Percentiles rank a stretch among this genome's conserved stretches.
These are phyloP conservation scores for Cyclotella atomus DNA, from an alignment of 108 stramenopile genomes.

Conservation along the genomic window DNA sequence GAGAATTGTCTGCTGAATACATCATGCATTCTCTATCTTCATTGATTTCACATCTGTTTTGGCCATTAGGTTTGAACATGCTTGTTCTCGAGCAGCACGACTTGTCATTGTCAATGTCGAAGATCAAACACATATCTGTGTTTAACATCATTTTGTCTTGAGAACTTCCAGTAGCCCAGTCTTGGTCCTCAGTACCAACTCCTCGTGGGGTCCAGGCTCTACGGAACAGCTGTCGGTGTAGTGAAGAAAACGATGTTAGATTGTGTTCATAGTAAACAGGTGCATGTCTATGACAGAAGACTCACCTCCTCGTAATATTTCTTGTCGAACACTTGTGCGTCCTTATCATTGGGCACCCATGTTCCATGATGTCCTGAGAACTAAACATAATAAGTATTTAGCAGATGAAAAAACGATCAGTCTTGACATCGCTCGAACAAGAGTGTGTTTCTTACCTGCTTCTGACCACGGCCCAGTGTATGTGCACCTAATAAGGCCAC, in stretches of 20 bases:
- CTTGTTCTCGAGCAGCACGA: conserved; percentile 52
- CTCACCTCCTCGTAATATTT: conserved; percentile 17
- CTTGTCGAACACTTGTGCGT: conserved; percentile 44
- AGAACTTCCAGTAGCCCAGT: conserved; percentile 26
- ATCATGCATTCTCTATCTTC: conserved; percentile 12
- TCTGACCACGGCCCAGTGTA: conserved; percentile 44
- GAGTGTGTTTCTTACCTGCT: conserved; percentile 10
- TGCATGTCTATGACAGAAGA: not conserved
- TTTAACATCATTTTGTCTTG: conserved; percentile 54
- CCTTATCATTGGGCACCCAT: conserved; percentile 48
- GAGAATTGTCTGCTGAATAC: conserved; percentile 3
- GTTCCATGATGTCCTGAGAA: conserved; percentile 54
- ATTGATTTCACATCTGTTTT: conserved; percentile 30
- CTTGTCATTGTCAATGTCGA: conserved; percentile 29
- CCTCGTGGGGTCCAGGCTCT: conserved; percentile 44
- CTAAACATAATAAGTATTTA: not conserved
- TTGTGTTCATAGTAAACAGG: too few relatives aligned
- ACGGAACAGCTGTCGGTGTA: conserved; percentile 21
- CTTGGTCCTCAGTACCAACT: conserved; percentile 10
- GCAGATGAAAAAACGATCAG: not conserved
- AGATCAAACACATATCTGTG: conserved; percentile 53
- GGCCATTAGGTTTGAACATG: conserved; percentile 32
- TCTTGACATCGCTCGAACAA: not conserved
- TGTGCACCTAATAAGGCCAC: conserved; percentile 53
- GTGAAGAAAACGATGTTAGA: not conserved